Evolutionary conservation across 805 yeast genomes (phyloP), one percentile per base, ranked within the genome.

Genomic region (Lachancea cidri): DNA sequence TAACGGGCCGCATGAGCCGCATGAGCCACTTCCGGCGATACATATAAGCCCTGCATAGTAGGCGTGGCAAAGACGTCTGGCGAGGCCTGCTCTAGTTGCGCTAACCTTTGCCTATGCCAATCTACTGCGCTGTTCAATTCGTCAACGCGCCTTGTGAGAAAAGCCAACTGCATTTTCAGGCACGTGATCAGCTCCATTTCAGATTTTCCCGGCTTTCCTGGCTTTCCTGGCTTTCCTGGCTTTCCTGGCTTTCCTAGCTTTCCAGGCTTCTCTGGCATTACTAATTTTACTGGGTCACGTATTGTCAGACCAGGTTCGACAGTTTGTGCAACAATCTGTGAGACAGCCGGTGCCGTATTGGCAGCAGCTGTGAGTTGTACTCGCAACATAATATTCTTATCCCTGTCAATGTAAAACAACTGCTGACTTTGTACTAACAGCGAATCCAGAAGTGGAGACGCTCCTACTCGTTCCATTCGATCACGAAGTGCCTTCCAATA

Each of bases 301-400:
- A 13, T 24, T 24, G 29, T 24, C 8, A 24, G 11, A 24, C 29
- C 29, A 24, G 8, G 29, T 24, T 13, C 11, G 13, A 13, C 29
- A 9, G 29, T 24, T 8, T 13, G 11, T 24, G 29, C n/a, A n/a
- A n/a, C n/a, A n/a, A n/a, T n/a, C n/a, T n/a, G 33, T 4, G 33
- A n/a, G 33, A 16, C 17, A 20, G 8, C 4, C 25, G 37, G 15
- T 9, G 29, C n/a, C 29, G 30, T 13, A 4, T 4, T 30, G 30
- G 30, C 25, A 8, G 37, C n/a, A 4, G 18, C 37, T 5, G 30
- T 15, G 17, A 18, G 17, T 30, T 22, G 29, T 7, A 27, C n/a
- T 17, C 40, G 32, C 33, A 38, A 22, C 41, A 38, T 38, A 2
- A 38, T n/a, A 24, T 38, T 38, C 33, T 38, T 38, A 32, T 38